phyloP scores from a whole-genome alignment of 371 early-diverging fungal species.

The Coemansia sp. region DNA sequence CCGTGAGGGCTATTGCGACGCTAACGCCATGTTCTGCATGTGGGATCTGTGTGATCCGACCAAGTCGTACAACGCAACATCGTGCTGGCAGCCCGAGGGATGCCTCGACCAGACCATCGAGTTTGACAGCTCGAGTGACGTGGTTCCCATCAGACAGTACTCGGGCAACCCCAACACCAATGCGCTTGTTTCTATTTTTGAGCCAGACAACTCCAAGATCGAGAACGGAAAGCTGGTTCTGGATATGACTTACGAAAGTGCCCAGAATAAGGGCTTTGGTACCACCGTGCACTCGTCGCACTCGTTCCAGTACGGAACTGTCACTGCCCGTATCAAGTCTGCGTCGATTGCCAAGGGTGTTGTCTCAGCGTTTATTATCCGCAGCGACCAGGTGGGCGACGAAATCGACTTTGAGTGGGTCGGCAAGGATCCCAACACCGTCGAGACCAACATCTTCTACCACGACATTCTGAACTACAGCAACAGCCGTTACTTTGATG shows the following conservation, averaged over 20 bases:
- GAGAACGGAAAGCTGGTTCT: constrained; percentile 54
- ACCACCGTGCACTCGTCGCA: constrained; percentile 54
- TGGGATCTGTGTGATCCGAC: constrained; percentile 55
- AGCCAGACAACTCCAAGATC: constrained; percentile 55
- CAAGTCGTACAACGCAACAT: constrained; percentile 53
- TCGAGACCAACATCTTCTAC: constrained; percentile 67
- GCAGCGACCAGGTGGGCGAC: constrained; percentile 56
- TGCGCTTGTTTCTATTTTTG: constrained; percentile 56
- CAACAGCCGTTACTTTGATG: constrained; percentile 33
- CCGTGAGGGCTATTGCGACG: constrained; percentile 48
- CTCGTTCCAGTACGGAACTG: constrained; percentile 57
- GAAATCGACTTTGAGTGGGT: constrained; percentile 76
- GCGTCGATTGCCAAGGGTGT: constrained; percentile 57
- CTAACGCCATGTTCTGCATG: constrained; percentile 48
- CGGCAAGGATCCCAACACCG: constrained; percentile 55
- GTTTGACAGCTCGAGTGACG: constrained; percentile 47
- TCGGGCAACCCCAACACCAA: constrained; percentile 53
- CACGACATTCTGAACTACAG: constrained; percentile 55
- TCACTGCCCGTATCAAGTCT: constrained; percentile 58
- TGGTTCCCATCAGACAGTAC: constrained; percentile 47
- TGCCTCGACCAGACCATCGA: constrained; percentile 46
- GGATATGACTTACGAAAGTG: constrained; percentile 31
- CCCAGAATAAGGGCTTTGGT: constrained; percentile 57
- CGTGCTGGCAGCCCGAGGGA: constrained; percentile 57
- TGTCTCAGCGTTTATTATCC: constrained; percentile 67